Percentiles rank a stretch among this genome's conserved stretches.
Evolutionary conservation across 495 filamentous ascomycete species (phyloP).

Genomic region (Cercophora scortea): DNA sequence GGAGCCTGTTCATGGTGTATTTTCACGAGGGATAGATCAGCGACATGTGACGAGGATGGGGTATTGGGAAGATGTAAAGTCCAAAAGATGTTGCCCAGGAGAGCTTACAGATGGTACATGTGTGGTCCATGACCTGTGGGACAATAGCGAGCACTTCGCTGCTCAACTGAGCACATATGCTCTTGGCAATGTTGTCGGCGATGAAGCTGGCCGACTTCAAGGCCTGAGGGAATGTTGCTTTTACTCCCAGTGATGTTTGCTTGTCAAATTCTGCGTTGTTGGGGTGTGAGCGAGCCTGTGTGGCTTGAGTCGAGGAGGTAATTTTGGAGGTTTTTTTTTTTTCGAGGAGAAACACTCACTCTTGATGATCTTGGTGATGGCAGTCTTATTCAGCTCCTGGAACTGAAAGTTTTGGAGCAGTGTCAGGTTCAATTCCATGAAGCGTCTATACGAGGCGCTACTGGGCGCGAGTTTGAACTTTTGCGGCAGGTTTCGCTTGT

Average conservation of each 20-base stretch:
- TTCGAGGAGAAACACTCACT: too few species aligned
- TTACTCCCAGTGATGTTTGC: constrained; percentile 58
- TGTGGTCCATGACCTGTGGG: constrained; percentile 64
- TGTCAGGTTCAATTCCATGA: constrained; percentile 56
- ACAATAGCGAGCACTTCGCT: constrained; percentile 55
- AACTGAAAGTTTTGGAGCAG: constrained; percentile 61
- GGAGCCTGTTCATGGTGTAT: too few species aligned
- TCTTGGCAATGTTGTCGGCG: constrained; percentile 51
- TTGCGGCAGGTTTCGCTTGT: constrained; percentile 39
- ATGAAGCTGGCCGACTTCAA: constrained; percentile 43
- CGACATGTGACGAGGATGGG: background rate
- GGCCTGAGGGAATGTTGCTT: constrained; percentile 41
- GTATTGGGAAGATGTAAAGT: background rate
- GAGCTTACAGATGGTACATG: constrained; percentile 58
- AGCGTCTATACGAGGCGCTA: constrained; percentile 46
- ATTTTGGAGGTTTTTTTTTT: too few species aligned
- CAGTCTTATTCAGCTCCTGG: constrained; percentile 63
- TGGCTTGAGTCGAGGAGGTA: too few species aligned
- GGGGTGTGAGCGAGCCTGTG: background rate
- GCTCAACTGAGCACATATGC: constrained; percentile 57
- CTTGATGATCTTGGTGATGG: constrained; percentile 70
- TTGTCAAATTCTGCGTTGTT: constrained; percentile 67
- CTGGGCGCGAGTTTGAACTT: constrained; percentile 54
- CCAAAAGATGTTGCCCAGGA: background rate
- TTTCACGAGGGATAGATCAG: too few species aligned